Base-by-base conservation (phyloP, 75 land plant genomes). In the Cupressus sempervirens region DNA sequence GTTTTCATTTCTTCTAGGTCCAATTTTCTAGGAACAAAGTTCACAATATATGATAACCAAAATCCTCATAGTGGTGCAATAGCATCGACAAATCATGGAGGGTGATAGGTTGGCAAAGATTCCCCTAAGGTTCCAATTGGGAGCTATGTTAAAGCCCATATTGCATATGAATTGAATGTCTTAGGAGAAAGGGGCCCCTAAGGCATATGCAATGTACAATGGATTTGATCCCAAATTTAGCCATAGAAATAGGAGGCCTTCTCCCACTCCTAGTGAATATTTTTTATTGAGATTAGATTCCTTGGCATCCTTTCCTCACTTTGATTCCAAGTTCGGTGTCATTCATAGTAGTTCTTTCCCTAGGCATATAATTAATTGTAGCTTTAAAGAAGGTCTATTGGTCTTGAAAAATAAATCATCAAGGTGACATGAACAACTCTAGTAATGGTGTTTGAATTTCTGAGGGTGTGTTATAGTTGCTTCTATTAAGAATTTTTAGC, bases 361-460 rank as follows among this genome's bases (percentile, higher is more conserved):
- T 58, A 89, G 84, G 29, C 87, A 89, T 50, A 56, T 89, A 32
- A 26, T 81, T 32, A 76, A 40, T 76, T 75, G 74, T 53, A 84
- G 38, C 40, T n/a, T 35, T 26, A 91, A 86, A 58, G 93, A 91
- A 43, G 91, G 84, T 18, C 90, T 86, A 5, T 82, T 97, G 36
- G 91, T 96, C 54, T 81, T 97, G 82, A 94, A 87, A 85, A 97
- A 96, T 84, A 97, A 97, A 87, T 90, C 98, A 81, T 98, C 99
- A 40, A 93, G 99, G 74, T 97, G 99, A 98, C 99, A 97, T 85
- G 99, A 96, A 80, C 99, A 97, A 85, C 92, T 96, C 18, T 98
- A 97, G 86, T 97, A 98, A 85, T 97, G 99, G 99, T 97, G 98
- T 73, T 87, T 97, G 84, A 97, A 97, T 84, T 97, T 97, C 30